Percentiles rank a stretch among this genome's conserved stretches.
Evolutionary conservation across 2,329 filamentous ascomycete genomes (phyloP).

Genomic region (Penicillium sp.): DNA sequence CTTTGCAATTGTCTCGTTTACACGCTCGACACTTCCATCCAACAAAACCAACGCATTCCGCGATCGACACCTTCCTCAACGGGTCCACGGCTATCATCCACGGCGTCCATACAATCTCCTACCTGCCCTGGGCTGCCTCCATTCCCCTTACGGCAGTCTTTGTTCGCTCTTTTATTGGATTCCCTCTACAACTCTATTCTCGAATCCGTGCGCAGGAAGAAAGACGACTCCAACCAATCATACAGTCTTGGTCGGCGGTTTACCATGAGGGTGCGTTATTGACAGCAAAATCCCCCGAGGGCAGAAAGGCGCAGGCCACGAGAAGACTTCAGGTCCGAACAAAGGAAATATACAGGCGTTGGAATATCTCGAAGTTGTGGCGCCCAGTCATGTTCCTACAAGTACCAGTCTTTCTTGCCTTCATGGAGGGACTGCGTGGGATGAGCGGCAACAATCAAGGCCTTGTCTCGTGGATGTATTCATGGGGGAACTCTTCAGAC

Average conservation of each 20-base stretch:
- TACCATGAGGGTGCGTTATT: slow-evolving; percentile 12
- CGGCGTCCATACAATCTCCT: slow-evolving; percentile 52
- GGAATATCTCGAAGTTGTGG: slow-evolving; percentile 38
- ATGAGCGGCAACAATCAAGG: slow-evolving; percentile 50
- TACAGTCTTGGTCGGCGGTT: slow-evolving; percentile 38
- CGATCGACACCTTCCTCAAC: slow-evolving; percentile 45
- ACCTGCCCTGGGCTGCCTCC: slow-evolving; percentile 57
- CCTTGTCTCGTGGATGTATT: slow-evolving; percentile 42
- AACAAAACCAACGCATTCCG: slow-evolving; percentile 41
- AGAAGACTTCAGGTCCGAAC: slow-evolving; percentile 17
- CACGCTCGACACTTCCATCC: slow-evolving; percentile 54
- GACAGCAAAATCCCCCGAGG: background rate
- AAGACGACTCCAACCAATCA: slow-evolving; percentile 45
- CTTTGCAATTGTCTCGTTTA: slow-evolving; percentile 12
- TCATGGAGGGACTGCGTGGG: slow-evolving; percentile 51
- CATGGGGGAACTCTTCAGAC: slow-evolving; percentile 20
- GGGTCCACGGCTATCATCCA: slow-evolving; percentile 51
- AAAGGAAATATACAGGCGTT: slow-evolving; percentile 35
- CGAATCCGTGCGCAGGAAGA: slow-evolving; percentile 44
- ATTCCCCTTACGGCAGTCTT: slow-evolving; percentile 58
- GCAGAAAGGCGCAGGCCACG: slow-evolving; percentile 24
- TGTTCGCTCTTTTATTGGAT: slow-evolving; percentile 51
- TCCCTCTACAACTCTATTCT: slow-evolving; percentile 51
- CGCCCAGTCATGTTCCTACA: slow-evolving; percentile 39
- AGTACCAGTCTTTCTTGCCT: slow-evolving; percentile 49